Conservation (phyloP, 148 eudicot species). For the Rhododendron mucronatum region DNA sequence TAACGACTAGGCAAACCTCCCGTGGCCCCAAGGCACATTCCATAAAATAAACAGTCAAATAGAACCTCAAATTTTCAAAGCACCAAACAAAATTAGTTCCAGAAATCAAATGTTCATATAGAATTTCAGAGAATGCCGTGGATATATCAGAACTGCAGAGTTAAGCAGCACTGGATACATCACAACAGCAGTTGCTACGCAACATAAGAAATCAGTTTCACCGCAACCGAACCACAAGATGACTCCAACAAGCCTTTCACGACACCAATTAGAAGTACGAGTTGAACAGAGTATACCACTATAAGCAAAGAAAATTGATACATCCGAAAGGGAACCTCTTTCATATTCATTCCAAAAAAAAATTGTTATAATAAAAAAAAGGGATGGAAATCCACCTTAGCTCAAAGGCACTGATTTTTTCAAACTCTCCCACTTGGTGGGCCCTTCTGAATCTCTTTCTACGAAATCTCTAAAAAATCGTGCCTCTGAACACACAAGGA, state of each 20-base stretch:
- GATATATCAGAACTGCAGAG: background rate
- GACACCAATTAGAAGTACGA: background rate
- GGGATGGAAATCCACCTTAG: slow-evolving; percentile 6
- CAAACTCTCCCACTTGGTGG: slow-evolving; percentile 38
- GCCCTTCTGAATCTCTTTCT: slow-evolving; percentile 44
- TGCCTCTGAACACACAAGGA: slow-evolving; percentile 47
- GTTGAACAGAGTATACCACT: background rate
- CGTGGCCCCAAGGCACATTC: background rate
- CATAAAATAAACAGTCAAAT: background rate
- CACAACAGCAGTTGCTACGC: background rate
- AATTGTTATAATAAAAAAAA: background rate
- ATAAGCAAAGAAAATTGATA: background rate
- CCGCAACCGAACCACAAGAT: background rate
- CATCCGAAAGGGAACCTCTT: background rate
- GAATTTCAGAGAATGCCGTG: background rate
- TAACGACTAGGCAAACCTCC: no score
- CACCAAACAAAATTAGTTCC: background rate
- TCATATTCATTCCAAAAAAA: background rate
- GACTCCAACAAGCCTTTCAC: background rate
- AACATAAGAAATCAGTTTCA: background rate
- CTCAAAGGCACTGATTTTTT: slow-evolving; percentile 14
- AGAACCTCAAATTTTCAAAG: background rate
- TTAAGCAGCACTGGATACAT: background rate
- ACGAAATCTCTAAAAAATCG: slow-evolving; percentile 47
- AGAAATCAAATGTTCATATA: background rate